A percentile compares a stretch with the other conserved stretches of the same genome.
Evolutionary conservation across 805 yeast genomes (phyloP).

Genomic region (Komagataella kurtzmanii): DNA sequence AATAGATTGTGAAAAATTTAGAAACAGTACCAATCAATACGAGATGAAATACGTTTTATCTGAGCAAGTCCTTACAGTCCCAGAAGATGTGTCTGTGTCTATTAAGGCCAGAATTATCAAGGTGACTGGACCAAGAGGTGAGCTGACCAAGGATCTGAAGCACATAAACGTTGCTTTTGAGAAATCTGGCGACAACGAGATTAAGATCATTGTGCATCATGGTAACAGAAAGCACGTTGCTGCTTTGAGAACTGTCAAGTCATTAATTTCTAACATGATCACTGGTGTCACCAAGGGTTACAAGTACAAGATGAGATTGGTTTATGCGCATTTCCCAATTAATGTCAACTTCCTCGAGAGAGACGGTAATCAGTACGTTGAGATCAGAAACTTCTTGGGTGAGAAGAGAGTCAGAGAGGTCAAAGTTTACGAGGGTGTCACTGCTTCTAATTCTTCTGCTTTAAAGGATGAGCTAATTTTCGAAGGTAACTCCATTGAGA

Average conservation of each 20-base stretch:
- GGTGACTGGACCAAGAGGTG: constrained; percentile 98
- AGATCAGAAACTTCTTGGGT: constrained; percentile 99
- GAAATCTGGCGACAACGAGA: constrained; percentile 56
- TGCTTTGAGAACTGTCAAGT: constrained; percentile 96
- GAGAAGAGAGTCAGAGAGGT: constrained; percentile 94
- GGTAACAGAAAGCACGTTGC: constrained; percentile 99
- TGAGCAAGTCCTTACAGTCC: constrained; percentile 47
- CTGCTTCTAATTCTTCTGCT: constrained; percentile 63
- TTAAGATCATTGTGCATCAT: constrained; percentile 89
- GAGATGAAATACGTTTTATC: constrained; percentile 52
- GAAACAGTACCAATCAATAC: background rate
- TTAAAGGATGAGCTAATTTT: constrained; percentile 93
- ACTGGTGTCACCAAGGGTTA: constrained; percentile 98
- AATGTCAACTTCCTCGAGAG: constrained; percentile 84
- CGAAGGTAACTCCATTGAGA: constrained; percentile 92
- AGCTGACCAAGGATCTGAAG: constrained; percentile 75
- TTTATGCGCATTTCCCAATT: constrained; percentile 99
- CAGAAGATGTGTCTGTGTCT: constrained; percentile 85
- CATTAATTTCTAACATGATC: constrained; percentile 85
- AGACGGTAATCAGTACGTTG: constrained; percentile 65
- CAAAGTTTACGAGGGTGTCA: constrained; percentile 80
- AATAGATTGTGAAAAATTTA: background rate
- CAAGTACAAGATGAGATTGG: constrained; percentile 99
- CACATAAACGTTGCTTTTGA: constrained; percentile 92
- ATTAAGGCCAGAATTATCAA: constrained; percentile 85